A percentile compares a stretch with the other conserved stretches of the same genome.
Conservation (phyloP, 129 eudicot species). For the Lonicera japonica region DNA sequence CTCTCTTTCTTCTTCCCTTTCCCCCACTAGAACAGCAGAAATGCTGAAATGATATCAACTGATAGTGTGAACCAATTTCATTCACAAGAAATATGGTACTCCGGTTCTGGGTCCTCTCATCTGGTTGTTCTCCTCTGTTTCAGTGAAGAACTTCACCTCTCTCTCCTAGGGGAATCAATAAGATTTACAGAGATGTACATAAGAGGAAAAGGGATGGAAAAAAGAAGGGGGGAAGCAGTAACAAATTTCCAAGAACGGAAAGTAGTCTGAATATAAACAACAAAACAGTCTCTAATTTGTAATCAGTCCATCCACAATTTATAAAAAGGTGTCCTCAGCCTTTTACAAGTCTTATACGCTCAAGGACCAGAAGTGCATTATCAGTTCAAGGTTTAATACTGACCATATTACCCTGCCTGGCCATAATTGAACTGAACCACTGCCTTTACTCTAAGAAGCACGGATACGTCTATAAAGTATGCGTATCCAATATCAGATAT, state of each 20-base stretch:
- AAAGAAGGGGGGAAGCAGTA: background rate
- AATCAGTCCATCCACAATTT: background rate
- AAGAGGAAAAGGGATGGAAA: background rate
- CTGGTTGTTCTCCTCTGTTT: conserved; percentile 96
- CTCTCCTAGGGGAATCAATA: conserved; percentile 60
- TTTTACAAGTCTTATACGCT: too few relatives aligned
- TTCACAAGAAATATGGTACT: conserved; percentile 86
- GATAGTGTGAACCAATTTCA: background rate
- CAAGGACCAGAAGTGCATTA: too few relatives aligned
- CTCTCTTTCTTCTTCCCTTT: conserved; percentile 6
- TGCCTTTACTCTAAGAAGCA: too few relatives aligned
- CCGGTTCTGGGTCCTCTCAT: conserved; percentile 99
- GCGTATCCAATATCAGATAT: too few relatives aligned
- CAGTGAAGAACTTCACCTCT: conserved; percentile 97
- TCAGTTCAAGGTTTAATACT: background rate
- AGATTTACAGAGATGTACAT: background rate
- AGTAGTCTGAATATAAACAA: background rate
- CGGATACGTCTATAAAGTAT: too few relatives aligned
- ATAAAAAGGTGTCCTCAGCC: background rate
- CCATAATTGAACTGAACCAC: too few relatives aligned
- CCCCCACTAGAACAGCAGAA: conserved; percentile 9
- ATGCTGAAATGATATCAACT: conserved; percentile 10
- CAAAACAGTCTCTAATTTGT: background rate
- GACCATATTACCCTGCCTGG: too few relatives aligned
- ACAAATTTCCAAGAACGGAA: background rate